phyloP scores from a whole-genome alignment of 768 basidiomycete species.

The Suillus alpinus region DNA sequence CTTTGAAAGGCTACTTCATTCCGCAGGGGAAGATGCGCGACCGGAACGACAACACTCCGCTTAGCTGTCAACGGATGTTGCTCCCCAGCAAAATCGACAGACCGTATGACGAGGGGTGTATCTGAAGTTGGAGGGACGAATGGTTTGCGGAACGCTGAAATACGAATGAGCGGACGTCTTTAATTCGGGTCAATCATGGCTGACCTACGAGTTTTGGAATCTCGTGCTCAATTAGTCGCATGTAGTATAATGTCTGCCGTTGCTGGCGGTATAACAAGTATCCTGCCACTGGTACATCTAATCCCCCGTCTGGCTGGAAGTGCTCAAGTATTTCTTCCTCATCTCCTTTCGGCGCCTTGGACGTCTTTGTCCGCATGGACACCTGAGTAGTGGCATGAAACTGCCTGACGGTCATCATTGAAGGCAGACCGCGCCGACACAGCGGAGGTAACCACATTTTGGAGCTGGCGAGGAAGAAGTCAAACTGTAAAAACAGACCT shows the following conservation, averaged over 20 bases:
- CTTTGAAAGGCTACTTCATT: constrained; percentile 71
- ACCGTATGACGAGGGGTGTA: constrained; percentile 67
- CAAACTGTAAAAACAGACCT: background rate
- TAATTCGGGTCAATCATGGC: constrained; percentile 13
- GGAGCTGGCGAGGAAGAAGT: background rate
- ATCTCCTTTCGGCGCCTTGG: constrained; percentile 38
- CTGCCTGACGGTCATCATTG: constrained; percentile 13
- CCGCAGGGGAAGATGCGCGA: constrained; percentile 68
- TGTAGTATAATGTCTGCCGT: constrained; percentile 69
- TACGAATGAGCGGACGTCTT: constrained; percentile 14
- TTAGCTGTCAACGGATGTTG: constrained; percentile 70
- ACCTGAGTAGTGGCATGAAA: constrained; percentile 24
- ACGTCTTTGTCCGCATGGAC: constrained; percentile 15
- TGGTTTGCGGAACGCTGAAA: constrained; percentile 73
- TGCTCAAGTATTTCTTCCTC: constrained; percentile 39
- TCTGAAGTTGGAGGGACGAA: constrained; percentile 64
- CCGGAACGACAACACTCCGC: constrained; percentile 69
- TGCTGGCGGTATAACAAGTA: constrained; percentile 75
- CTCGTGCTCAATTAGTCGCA: constrained; percentile 86
- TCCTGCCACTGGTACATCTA: constrained; percentile 68
- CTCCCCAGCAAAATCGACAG: constrained; percentile 76
- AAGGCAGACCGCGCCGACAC: constrained; percentile 16
- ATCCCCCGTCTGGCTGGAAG: constrained; percentile 27
- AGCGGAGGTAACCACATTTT: constrained; percentile 19
- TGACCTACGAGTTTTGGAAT: constrained; percentile 83